Evolutionary conservation across 83 land plant genomes (phyloP).

Genomic region (Picea engelmannii): DNA sequence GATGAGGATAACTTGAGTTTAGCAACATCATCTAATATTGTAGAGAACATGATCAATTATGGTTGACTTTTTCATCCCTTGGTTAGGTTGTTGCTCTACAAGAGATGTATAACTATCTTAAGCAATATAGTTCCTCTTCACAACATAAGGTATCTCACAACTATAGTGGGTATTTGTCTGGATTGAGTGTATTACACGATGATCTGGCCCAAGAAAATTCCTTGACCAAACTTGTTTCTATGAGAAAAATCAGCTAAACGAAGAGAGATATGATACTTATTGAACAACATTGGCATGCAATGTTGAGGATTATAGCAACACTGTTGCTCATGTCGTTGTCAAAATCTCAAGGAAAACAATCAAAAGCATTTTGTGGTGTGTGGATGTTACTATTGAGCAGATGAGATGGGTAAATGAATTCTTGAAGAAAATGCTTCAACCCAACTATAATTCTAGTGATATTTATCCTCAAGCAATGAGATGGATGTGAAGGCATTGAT

Average conservation of each 20-base stretch:
- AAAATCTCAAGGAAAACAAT: conserved; percentile 60
- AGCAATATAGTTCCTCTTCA: conserved; percentile 61
- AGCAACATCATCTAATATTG: background rate
- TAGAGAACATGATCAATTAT: conserved; percentile 44
- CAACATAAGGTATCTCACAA: conserved; percentile 43
- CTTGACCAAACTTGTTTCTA: conserved; percentile 13
- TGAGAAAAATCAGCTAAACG: conserved; percentile 31
- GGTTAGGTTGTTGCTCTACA: conserved; percentile 22
- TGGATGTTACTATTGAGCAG: conserved; percentile 79
- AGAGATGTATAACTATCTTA: conserved; percentile 44
- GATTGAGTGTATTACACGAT: background rate
- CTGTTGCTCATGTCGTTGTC: conserved; percentile 68
- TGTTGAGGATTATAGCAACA: conserved; percentile 56
- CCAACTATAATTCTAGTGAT: conserved; percentile 30
- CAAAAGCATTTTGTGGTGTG: conserved; percentile 81
- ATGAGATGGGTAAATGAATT: conserved; percentile 67
- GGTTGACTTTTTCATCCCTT: conserved; percentile 65
- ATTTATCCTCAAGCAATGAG: conserved; percentile 59
- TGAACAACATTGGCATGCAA: too few relatives aligned
- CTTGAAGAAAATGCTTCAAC: conserved; percentile 50
- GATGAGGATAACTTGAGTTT: background rate
- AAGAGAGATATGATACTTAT: conserved; percentile 36
- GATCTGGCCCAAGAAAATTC: conserved; percentile 31
- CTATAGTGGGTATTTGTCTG: background rate
- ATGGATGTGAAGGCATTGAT: conserved; percentile 40